Evolutionary conservation across 768 basidiomycete genomes (phyloP).

Genomic region (Phaeotremella skinneri): DNA sequence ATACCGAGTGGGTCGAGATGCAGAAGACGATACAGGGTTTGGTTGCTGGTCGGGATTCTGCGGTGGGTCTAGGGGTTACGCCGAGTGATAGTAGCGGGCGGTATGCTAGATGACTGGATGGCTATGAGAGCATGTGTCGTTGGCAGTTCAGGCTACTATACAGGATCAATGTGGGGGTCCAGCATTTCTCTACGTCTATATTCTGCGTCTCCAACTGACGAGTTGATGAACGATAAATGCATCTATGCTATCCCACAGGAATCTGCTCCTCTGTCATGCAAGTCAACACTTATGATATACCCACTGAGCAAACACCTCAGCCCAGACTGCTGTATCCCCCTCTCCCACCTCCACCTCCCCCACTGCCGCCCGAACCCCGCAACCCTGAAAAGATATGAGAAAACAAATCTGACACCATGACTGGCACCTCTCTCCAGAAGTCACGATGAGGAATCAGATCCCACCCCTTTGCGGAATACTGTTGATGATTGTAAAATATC

Average conservation of each 20-base stretch:
- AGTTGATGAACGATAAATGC: no score
- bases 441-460: constrained; percentile 52
- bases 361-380: constrained; percentile 29
- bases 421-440: constrained; percentile 50
- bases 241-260: no score
- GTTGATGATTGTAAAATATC: constrained; percentile 52
- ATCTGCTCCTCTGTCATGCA: no score
- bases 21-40: constrained; percentile 80
- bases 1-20: constrained; percentile 90
- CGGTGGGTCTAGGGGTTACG: not conserved
- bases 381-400: constrained; percentile 43
- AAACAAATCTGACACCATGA: constrained; percentile 37
- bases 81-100: not conserved
- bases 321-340: constrained; percentile 44
- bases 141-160: no score
- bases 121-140: no score
- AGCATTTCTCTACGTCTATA: not conserved
- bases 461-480: constrained; percentile 51
- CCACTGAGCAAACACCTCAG: constrained; percentile 10
- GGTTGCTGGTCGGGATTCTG: constrained; percentile 14
- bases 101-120: not conserved
- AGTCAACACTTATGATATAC: no score
- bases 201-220: not conserved
- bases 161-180: no score
- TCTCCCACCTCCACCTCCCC: constrained; percentile 20